These are phyloP conservation scores for Xylariales sp. DNA, from an alignment of 2,329 filamentous ascomycete genomes.

Conservation along the genomic window DNA sequence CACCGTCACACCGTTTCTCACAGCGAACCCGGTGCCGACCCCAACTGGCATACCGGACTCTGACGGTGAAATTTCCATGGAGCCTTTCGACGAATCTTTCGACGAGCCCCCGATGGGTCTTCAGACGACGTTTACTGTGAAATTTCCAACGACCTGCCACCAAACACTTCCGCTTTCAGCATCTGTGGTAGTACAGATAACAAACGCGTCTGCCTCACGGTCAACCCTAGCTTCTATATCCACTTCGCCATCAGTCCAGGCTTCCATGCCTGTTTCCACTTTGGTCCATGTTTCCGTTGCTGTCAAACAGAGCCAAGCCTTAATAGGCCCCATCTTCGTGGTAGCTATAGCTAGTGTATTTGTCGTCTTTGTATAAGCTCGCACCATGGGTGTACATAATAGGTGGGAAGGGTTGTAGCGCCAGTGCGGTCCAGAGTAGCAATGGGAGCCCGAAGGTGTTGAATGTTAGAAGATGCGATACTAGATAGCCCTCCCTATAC, in stretches of 20 bases:
- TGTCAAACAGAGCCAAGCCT: slow-evolving; percentile 14
- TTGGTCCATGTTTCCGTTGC: slow-evolving; percentile 42
- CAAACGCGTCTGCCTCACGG: slow-evolving; percentile 28
- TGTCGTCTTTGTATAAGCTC: slow-evolving; percentile 31
- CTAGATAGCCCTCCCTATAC: neutral
- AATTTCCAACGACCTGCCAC: slow-evolving; percentile 15
- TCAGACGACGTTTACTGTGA: neutral
- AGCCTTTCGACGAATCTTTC: neutral
- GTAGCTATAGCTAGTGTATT: slow-evolving; percentile 35
- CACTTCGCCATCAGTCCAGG: slow-evolving; percentile 26
- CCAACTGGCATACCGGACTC: slow-evolving; percentile 10
- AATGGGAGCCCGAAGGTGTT: neutral
- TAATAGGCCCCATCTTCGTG: slow-evolving; percentile 26
- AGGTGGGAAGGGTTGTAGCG: neutral
- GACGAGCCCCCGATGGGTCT: neutral
- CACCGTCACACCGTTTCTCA: slow-evolving; percentile 43
- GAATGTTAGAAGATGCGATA: neutral
- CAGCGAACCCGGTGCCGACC: slow-evolving; percentile 28
- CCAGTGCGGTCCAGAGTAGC: neutral
- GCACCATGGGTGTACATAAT: neutral
- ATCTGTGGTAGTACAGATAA: slow-evolving; percentile 21
- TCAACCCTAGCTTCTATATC: slow-evolving; percentile 4
- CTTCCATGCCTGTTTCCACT: slow-evolving; percentile 29
- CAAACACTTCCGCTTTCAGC: slow-evolving; percentile 17
- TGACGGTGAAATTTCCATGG: neutral